A percentile compares a stretch with the other conserved stretches of the same genome.
phyloP scores from a whole-genome alignment of 2,329 filamentous ascomycete species.

The Alternaria conjuncta region DNA sequence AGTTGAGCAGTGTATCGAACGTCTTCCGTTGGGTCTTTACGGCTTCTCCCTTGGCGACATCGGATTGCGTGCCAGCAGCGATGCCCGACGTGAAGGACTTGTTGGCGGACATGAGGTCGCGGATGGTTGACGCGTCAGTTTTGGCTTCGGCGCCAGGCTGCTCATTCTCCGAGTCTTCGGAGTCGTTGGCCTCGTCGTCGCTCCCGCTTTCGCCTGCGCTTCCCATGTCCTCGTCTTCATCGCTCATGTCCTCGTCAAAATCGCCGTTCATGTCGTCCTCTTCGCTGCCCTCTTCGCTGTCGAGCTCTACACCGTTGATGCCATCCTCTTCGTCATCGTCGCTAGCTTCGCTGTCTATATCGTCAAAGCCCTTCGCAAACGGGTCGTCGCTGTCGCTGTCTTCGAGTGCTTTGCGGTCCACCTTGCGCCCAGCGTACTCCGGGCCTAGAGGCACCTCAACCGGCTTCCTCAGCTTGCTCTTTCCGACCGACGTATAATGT shows the following conservation, averaged over 20 bases:
- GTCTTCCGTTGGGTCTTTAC: slow-evolving; percentile 84
- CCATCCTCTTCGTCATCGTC: slow-evolving; percentile 39
- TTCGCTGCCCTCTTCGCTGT: slow-evolving; percentile 22
- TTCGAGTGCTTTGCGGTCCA: slow-evolving; percentile 71
- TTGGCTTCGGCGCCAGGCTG: slow-evolving; percentile 45
- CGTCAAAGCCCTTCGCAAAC: slow-evolving; percentile 53
- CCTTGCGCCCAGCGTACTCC: slow-evolving; percentile 77
- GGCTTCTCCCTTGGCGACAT: slow-evolving; percentile 83
- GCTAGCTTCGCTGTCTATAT: slow-evolving; percentile 47
- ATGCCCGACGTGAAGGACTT: slow-evolving; percentile 70
- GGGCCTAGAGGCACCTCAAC: slow-evolving; percentile 74
- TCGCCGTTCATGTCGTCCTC: slow-evolving; percentile 51
- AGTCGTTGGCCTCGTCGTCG: slow-evolving; percentile 56
- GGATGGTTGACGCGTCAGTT: slow-evolving; percentile 61
- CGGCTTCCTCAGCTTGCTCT: slow-evolving; percentile 81
- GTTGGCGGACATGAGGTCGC: slow-evolving; percentile 70
- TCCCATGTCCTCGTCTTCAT: slow-evolving; percentile 51
- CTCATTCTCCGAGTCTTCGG: slow-evolving; percentile 45
- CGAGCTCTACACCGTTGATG: slow-evolving; percentile 18
- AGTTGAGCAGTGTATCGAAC: slow-evolving; percentile 88
- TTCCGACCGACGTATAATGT: slow-evolving; percentile 84
- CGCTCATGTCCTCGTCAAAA: slow-evolving; percentile 46
- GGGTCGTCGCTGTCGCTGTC: slow-evolving; percentile 62
- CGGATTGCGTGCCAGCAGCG: slow-evolving; percentile 72
- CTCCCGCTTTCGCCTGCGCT: slow-evolving; percentile 54